A percentile compares a stretch with the other conserved stretches of the same genome.
phyloP scores from a whole-genome alignment of 1,284 basidiomycete genomes.

The Marasmius oreades region DNA sequence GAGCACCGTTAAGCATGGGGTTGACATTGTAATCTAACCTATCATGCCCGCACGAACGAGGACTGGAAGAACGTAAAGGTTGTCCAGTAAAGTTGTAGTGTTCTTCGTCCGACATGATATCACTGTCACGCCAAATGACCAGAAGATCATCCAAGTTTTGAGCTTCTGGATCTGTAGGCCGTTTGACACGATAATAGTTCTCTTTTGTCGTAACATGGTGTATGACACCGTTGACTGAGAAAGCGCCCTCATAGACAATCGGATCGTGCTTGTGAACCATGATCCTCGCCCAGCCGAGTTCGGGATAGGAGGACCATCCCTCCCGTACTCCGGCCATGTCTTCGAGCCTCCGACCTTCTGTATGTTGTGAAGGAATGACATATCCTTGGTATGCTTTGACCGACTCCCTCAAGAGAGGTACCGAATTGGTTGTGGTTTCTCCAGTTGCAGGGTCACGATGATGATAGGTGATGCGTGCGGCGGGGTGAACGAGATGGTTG shows the following conservation, averaged over 20 bases:
- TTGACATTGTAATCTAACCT: slow-evolving; percentile 63
- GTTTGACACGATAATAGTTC: slow-evolving; percentile 63
- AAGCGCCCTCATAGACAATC: slow-evolving; percentile 75
- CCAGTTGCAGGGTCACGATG: slow-evolving; percentile 26
- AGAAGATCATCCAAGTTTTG: slow-evolving; percentile 38
- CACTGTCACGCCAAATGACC: slow-evolving; percentile 72
- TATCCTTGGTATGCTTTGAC: slow-evolving; percentile 68
- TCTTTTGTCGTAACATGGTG: slow-evolving; percentile 75
- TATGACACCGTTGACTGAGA: slow-evolving; percentile 65
- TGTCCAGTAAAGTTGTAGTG: slow-evolving; percentile 12
- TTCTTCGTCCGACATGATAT: slow-evolving; percentile 54
- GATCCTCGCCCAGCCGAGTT: slow-evolving; percentile 70
- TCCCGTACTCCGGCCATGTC: slow-evolving; percentile 51
- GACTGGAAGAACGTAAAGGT: background rate
- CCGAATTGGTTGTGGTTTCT: slow-evolving; percentile 32
- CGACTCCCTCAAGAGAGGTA: slow-evolving; percentile 50
- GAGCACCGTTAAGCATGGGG: slow-evolving; percentile 48
- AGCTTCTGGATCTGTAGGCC: slow-evolving; percentile 52
- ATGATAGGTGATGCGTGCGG: slow-evolving; percentile 67
- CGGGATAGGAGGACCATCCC: slow-evolving; percentile 34
- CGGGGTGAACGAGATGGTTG: slow-evolving; percentile 72
- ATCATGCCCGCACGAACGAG: slow-evolving; percentile 66
- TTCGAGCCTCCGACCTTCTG: slow-evolving; percentile 52
- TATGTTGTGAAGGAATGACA: slow-evolving; percentile 52
- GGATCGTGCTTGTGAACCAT: slow-evolving; percentile 66